phyloP scores from a whole-genome alignment of 495 filamentous ascomycete genomes.

The Haplographium delicatum region DNA sequence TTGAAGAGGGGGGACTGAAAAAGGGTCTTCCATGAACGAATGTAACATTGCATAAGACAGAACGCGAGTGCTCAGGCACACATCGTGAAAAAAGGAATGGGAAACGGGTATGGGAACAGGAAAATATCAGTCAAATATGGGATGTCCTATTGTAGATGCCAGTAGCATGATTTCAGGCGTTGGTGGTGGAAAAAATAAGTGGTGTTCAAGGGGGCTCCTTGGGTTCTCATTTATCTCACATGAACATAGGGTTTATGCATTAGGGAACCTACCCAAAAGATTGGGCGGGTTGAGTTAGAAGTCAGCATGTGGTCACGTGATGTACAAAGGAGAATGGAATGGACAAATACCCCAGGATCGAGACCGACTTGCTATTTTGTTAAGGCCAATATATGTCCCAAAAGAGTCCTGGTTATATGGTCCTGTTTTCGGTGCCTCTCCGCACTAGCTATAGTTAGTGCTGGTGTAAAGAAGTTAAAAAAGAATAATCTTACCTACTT shows the following conservation, averaged over 20 bases:
- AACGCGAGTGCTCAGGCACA: conserved; percentile 3
- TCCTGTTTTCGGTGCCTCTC: no score
- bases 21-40: neutral
- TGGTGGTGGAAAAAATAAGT: conserved; percentile 1
- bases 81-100: neutral
- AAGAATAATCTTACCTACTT: no score
- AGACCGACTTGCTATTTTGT: no score
- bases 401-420: no score
- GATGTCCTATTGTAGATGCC: neutral
- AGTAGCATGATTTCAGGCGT: conserved; percentile 8
- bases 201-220: conserved; percentile 2
- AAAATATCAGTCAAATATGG: conserved; percentile 7
- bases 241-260: neutral
- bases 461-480: no score
- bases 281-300: neutral
- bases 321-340: neutral
- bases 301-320: neutral
- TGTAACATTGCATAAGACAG: neutral
- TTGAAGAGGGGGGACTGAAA: conserved; percentile 24
- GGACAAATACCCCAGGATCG: no score
- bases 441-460: no score
- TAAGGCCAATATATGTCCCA: no score
- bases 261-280: neutral
- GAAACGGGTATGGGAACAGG: neutral
- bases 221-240: conserved; percentile 1